Percentiles rank a stretch among this genome's conserved stretches.
Conservation (phyloP, 73 alveolate species). For the Symbiodinium natans region DNA sequence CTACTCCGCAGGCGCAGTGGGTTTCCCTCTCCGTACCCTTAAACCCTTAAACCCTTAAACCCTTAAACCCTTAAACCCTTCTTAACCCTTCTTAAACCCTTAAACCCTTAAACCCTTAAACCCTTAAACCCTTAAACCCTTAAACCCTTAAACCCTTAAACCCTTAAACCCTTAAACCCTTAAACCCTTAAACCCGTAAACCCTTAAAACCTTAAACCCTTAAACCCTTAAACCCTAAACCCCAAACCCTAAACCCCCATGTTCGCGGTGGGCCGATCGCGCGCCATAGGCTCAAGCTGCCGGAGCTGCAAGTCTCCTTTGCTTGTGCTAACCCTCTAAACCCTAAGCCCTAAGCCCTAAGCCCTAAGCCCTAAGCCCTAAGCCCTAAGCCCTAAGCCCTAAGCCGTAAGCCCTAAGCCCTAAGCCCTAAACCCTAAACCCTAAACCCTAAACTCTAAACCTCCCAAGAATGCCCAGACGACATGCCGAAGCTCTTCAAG, state of each 20-base stretch:
- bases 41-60: too few species aligned
- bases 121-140: too few species aligned
- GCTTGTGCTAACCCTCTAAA: too few species aligned
- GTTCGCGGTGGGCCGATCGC: not conserved
- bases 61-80: too few species aligned
- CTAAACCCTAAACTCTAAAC: not conserved
- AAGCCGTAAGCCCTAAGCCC: too few species aligned
- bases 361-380: not conserved
- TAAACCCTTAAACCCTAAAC: not conserved
- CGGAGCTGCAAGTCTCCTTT: not conserved
- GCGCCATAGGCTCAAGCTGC: not conserved
- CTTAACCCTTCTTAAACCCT: too few species aligned
- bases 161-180: too few species aligned
- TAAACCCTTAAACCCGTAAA: too few species aligned
- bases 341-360: not conserved
- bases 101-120: too few species aligned
- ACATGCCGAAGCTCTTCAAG: constrained; percentile 90
- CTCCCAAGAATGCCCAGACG: constrained; percentile 21
- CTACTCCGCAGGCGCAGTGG: constrained; percentile 59
- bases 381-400: too few species aligned
- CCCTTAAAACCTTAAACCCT: too few species aligned
- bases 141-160: too few species aligned
- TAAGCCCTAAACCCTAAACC: not conserved
- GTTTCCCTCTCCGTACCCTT: not conserved
- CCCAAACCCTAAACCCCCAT: not conserved